Evolutionary conservation across 306 rosid species (phyloP).

Genomic region (Cucumis sativus): Cucumber_9930_V3 NC_026658.2:23382501-23383000

Average conservation of each 20-base stretch:
- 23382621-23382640: not conserved
- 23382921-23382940: no score
- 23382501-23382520: constrained; percentile 40
- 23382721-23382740: no score
- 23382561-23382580: constrained; percentile 42
- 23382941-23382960: no score
- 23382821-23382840: constrained; percentile 58
- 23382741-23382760: no score
- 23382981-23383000: constrained; percentile 49
- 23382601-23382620: constrained; percentile 19
- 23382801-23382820: constrained; percentile 50
- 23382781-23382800: no score
- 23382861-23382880: constrained; percentile 67
- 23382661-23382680: no score
- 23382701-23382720: no score
- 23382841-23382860: constrained; percentile 52
- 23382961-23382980: no score
- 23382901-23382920: constrained; percentile 5
- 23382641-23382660: no score
- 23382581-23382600: constrained; percentile 46
- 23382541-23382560: constrained; percentile 40
- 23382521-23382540: constrained; percentile 38
- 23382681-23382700: no score
- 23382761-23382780: no score
- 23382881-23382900: constrained; percentile 62